Percentiles rank a stretch among this genome's conserved stretches.
phyloP scores from a whole-genome alignment of 139 green algal genomes.

The Ettlia oleoabundans region DNA sequence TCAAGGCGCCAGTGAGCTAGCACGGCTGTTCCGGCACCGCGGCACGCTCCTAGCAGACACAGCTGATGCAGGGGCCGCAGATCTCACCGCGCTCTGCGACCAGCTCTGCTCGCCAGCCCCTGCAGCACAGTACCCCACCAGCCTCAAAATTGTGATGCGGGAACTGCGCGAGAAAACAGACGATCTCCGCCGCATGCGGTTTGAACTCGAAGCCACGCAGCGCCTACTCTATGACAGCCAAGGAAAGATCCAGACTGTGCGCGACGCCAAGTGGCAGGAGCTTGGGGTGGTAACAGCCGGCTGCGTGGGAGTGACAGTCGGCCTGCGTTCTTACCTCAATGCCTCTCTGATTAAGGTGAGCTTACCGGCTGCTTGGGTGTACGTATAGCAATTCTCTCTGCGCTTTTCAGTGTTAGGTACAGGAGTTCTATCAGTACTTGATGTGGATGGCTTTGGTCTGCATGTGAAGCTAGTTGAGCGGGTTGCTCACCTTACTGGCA shows the following conservation, averaged over 20 bases:
- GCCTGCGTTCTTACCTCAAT: neutral
- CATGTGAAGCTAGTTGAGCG: too few relatives aligned
- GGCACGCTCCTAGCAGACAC: neutral
- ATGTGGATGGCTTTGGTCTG: too few relatives aligned
- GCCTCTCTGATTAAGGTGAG: neutral
- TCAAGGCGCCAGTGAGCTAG: neutral
- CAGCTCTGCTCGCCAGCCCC: neutral
- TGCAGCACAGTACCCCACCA: neutral
- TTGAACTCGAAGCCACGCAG: slow-evolving; percentile 21
- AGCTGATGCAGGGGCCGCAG: neutral
- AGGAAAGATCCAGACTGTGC: slow-evolving; percentile 1
- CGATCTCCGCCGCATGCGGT: neutral
- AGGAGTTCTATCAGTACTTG: too few relatives aligned
- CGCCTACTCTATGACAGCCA: neutral
- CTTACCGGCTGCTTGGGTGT: neutral
- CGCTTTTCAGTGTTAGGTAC: too few relatives aligned
- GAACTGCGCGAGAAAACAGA: neutral
- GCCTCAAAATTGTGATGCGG: neutral
- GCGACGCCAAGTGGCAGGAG: neutral
- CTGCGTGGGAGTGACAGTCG: neutral
- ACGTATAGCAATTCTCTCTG: too few relatives aligned
- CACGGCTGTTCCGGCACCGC: neutral
- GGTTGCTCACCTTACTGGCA: too few relatives aligned
- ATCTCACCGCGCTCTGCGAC: neutral
- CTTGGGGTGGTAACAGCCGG: neutral